Evolutionary conservation across 2,329 filamentous ascomycete genomes (phyloP), one percentile per base, ranked within the genome.

Genomic region (Scedosporium dehoogii): DNA sequence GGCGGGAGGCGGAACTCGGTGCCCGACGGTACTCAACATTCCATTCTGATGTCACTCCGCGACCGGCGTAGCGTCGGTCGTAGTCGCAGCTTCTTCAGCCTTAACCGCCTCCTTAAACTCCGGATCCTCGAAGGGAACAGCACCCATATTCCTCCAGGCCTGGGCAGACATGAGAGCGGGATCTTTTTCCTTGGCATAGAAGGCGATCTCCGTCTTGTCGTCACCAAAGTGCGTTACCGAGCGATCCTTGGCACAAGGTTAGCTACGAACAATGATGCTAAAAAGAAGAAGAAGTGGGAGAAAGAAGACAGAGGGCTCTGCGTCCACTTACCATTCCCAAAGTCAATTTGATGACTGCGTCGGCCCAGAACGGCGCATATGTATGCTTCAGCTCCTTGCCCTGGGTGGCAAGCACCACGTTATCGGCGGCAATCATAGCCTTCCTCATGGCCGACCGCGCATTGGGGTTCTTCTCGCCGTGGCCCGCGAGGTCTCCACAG

Each of bases 401-500:
- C 2, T 76, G 70, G 0, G 81, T 76, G 0, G 75, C 71, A 1
- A 76, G 72, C 2, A 84, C 67, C 18, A 88, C 76, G 65, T 88
- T 88, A 46, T 79, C 76, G 1, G 78, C 78, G 0, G 79, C 83
- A 3, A 82, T 67, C 33, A 75, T 73, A 2, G 80, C 81, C 67
- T 88, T 85, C 10, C 76, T 73, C 55, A 75, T 74, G 0, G 81
- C 83, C 0, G 83, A 78, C 9, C 84, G 76, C 0, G 80, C 82
- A 68, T 85, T 86, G 5, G 80, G 80, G 53, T 79, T 80, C 42
- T 74, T 71, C 0, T 74, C 74, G 0, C 77, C 75, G 1, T 78
- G 79, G 27, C 82, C 81, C 3, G 84, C 80, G 4, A 89, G 82
- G 65, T 89, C 86, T 18, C 86, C 86, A n/a, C 84, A 79, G 1